These are phyloP conservation scores for Diospyros kaki DNA, from an alignment of 148 eudicot species.

Conservation along the genomic window DNA sequence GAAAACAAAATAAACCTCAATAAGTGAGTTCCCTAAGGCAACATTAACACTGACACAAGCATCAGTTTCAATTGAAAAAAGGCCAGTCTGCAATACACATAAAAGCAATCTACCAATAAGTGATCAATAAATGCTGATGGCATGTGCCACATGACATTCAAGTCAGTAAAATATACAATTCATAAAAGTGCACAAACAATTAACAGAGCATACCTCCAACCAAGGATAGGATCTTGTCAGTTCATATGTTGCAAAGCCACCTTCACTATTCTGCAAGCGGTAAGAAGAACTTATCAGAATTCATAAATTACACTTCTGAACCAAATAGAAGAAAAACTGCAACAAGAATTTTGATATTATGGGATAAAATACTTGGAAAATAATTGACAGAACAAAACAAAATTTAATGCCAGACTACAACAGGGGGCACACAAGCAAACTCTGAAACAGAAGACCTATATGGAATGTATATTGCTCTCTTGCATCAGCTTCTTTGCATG, in stretches of 20 bases:
- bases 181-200: conserved; percentile 4
- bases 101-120: neutral
- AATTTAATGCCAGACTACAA: too few relatives aligned
- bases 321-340: neutral
- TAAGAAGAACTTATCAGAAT: conserved; percentile 4
- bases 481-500: too few relatives aligned
- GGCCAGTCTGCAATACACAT: neutral
- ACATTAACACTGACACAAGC: neutral
- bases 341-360: neutral
- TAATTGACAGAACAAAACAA: too few relatives aligned
- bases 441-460: too few relatives aligned
- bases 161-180: neutral
- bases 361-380: too few relatives aligned
- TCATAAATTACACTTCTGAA: neutral
- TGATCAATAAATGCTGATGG: neutral
- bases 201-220: conserved; percentile 68
- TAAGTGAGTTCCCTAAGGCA: neutral
- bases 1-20: too few relatives aligned
- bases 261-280: conserved; percentile 59
- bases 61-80: neutral
- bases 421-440: too few relatives aligned
- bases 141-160: neutral
- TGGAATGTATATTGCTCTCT: too few relatives aligned
- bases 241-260: conserved; percentile 97
- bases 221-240: conserved; percentile 93